Conservation (phyloP, 768 basidiomycete genomes). For the Phaeotremella skinneri region DNA sequence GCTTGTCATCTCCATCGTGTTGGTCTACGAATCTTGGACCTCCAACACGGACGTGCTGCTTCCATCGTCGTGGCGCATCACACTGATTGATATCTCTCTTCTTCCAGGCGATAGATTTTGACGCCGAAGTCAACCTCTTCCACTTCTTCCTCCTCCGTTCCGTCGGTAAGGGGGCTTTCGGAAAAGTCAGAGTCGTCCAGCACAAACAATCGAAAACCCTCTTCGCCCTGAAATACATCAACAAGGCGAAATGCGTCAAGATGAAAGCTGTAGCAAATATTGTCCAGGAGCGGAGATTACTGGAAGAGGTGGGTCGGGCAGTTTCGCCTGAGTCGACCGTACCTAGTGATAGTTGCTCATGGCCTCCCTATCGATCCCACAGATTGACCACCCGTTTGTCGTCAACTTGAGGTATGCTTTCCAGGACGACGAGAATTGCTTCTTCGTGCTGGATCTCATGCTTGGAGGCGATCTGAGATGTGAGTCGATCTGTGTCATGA, state of each 20-base stretch:
- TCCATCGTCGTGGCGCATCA: not conserved
- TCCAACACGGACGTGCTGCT: constrained; percentile 5
- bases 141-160: constrained; percentile 95
- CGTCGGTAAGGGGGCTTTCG: constrained; percentile 96
- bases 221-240: constrained; percentile 96
- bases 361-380: not conserved
- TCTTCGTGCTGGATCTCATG: constrained; percentile 97
- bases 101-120: constrained; percentile 72
- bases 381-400: constrained; percentile 90
- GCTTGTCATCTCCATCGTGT: not conserved
- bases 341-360: not conserved
- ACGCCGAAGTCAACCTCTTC: constrained; percentile 82
- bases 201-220: constrained; percentile 89
- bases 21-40: not conserved
- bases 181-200: constrained; percentile 97
- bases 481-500: constrained; percentile 54
- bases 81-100: not conserved
- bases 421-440: constrained; percentile 96
- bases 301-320: constrained; percentile 71
- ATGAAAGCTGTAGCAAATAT: constrained; percentile 89
- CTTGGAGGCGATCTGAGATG: constrained; percentile 90
- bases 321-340: not conserved
- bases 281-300: constrained; percentile 84
- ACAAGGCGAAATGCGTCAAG: constrained; percentile 86
- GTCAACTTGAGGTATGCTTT: constrained; percentile 93